Conservation (phyloP, 2,329 filamentous ascomycete genomes). For the Seiridium unicorne region DNA sequence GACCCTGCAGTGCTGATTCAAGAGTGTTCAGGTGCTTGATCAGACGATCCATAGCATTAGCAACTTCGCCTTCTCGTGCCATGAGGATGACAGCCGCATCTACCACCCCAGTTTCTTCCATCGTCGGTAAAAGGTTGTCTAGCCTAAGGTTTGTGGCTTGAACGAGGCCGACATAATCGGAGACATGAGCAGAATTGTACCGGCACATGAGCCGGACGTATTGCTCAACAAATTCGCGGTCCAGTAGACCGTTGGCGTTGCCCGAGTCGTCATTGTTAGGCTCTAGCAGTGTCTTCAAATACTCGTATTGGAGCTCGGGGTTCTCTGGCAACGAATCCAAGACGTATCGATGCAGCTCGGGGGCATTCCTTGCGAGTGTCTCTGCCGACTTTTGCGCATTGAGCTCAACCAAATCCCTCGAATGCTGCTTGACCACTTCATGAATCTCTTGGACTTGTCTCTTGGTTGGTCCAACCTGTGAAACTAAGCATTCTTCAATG, state of each 20-base stretch:
- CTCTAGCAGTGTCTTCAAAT: slow-evolving; percentile 75
- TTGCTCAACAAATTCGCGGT: slow-evolving; percentile 69
- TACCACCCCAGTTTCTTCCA: slow-evolving; percentile 86
- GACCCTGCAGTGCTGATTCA: slow-evolving; percentile 72
- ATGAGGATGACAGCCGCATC: slow-evolving; percentile 92
- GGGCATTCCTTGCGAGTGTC: slow-evolving; percentile 59
- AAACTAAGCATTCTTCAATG: slow-evolving; percentile 70
- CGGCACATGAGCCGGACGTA: slow-evolving; percentile 92
- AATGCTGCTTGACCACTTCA: slow-evolving; percentile 62
- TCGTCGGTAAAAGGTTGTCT: slow-evolving; percentile 76
- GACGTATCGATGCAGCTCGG: slow-evolving; percentile 65
- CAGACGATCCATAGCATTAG: slow-evolving; percentile 80
- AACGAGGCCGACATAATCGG: slow-evolving; percentile 76
- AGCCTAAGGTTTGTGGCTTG: slow-evolving; percentile 77
- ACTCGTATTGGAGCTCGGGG: slow-evolving; percentile 69
- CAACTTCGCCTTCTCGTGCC: slow-evolving; percentile 81
- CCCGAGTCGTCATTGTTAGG: slow-evolving; percentile 35
- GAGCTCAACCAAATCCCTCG: slow-evolving; percentile 64
- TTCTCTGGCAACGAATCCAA: slow-evolving; percentile 61
- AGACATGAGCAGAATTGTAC: slow-evolving; percentile 79
- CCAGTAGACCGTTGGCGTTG: slow-evolving; percentile 32
- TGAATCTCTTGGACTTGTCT: slow-evolving; percentile 75
- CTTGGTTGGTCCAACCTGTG: slow-evolving; percentile 59
- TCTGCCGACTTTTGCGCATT: slow-evolving; percentile 64
- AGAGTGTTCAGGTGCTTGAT: slow-evolving; percentile 78